A percentile compares a stretch with the other conserved stretches of the same genome.
phyloP scores from a whole-genome alignment of 371 early-diverging fungal species.

The Lichtheimia ornata region DNA sequence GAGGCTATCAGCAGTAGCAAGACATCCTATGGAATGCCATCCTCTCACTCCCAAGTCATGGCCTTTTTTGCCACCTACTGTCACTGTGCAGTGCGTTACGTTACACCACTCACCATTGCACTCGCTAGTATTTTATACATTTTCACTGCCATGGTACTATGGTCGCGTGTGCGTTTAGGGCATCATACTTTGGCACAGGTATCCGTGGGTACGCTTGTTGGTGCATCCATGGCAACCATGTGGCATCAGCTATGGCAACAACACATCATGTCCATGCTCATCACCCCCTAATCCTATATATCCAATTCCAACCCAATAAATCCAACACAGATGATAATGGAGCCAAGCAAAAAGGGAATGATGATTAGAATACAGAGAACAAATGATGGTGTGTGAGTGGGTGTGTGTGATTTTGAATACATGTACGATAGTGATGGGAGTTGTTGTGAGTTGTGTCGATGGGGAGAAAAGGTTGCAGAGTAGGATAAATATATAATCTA shows the following conservation, averaged over 20 bases:
- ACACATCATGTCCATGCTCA: neutral
- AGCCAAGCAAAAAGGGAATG: no score
- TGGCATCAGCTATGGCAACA: slow-evolving; percentile 18
- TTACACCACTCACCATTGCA: slow-evolving; percentile 9
- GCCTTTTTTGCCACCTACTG: slow-evolving; percentile 66
- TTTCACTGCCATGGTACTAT: slow-evolving; percentile 45
- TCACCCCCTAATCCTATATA: neutral
- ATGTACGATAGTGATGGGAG: no score
- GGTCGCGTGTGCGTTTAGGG: slow-evolving; percentile 57
- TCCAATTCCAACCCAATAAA: no score
- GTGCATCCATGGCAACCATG: slow-evolving; percentile 14
- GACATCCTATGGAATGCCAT: slow-evolving; percentile 74
- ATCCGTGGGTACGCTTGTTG: slow-evolving; percentile 44
- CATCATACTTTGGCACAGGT: slow-evolving; percentile 59
- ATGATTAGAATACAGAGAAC: no score
- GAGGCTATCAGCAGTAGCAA: slow-evolving; percentile 3
- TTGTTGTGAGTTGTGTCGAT: no score
- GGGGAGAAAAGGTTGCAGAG: neutral
- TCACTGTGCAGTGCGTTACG: slow-evolving; percentile 10
- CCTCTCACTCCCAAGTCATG: slow-evolving; percentile 74
- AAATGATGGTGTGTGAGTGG: no score
- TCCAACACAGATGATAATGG: no score
- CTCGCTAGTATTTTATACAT: slow-evolving; percentile 24
- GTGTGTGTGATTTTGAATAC: no score
- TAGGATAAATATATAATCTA: slow-evolving; percentile 27